Percentiles rank a stretch among this genome's conserved stretches.
phyloP scores from a whole-genome alignment of 192 early-diverging fungal species.

The Backusella morwellensis region DNA sequence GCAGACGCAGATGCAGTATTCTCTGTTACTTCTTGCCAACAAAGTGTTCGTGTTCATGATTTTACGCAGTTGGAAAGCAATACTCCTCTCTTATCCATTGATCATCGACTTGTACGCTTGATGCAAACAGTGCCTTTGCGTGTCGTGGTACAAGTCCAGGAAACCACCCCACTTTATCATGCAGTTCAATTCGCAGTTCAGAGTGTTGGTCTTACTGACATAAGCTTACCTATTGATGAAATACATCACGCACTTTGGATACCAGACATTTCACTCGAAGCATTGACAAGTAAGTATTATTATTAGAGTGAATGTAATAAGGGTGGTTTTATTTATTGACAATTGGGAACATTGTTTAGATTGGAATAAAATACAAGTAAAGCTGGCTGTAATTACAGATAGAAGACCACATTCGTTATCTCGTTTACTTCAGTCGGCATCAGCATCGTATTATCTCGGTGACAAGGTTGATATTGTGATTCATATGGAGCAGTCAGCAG shows the following conservation, averaged over 20 bases:
- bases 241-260: conserved; percentile 51
- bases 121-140: conserved; percentile 38
- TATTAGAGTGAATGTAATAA: background rate
- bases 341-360: conserved; percentile 27
- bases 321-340: background rate
- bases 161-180: conserved; percentile 11
- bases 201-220: conserved; percentile 18
- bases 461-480: conserved; percentile 50
- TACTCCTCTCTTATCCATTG: conserved; percentile 22
- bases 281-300: conserved; percentile 45
- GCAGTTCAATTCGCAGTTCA: background rate
- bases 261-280: conserved; percentile 46
- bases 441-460: conserved; percentile 44
- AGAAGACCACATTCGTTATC: conserved; percentile 56
- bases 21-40: background rate
- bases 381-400: conserved; percentile 55
- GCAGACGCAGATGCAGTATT: background rate
- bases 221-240: conserved; percentile 45
- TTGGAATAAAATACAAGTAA: conserved; percentile 50
- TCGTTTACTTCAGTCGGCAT: conserved; percentile 49
- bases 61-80: background rate
- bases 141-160: conserved; percentile 39
- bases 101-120: conserved; percentile 28
- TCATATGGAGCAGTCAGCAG: conserved; percentile 58
- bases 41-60: conserved; percentile 11